A percentile compares a stretch with the other conserved stretches of the same genome.
These are phyloP conservation scores for Acorus gramineus DNA, from an alignment of 106 monocot genomes.

Conservation along the genomic window DNA sequence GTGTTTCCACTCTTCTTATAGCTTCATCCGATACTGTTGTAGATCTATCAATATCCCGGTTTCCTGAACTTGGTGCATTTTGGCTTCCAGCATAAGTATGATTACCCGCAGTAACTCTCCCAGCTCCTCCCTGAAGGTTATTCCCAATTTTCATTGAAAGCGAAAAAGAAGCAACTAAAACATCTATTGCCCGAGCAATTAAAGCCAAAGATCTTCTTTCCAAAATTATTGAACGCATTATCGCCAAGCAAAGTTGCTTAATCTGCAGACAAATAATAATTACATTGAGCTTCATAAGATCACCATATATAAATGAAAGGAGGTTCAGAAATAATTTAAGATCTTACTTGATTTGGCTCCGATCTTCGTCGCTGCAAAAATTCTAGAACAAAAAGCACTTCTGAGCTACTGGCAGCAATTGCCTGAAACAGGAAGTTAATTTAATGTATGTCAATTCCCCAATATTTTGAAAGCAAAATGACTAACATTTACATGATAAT, in stretches of 20 bases:
- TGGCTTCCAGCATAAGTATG: neutral
- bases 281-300: slow-evolving; percentile 1
- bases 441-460: neutral
- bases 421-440: slow-evolving; percentile 34
- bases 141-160: slow-evolving; percentile 37
- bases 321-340: neutral
- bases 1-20: neutral
- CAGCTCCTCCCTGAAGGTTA: slow-evolving; percentile 26
- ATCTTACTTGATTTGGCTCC: slow-evolving; percentile 52
- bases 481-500: neutral
- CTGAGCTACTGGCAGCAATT: slow-evolving; percentile 88
- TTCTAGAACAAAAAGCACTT: slow-evolving; percentile 62
- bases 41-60: slow-evolving; percentile 7
- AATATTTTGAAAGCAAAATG: too few species aligned
- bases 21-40: slow-evolving; percentile 5
- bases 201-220: slow-evolving; percentile 73
- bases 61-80: slow-evolving; percentile 14
- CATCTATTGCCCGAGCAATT: slow-evolving; percentile 64
- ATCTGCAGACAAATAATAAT: slow-evolving; percentile 27
- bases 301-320: neutral
- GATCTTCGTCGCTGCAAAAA: slow-evolving; percentile 80
- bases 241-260: slow-evolving; percentile 57
- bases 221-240: slow-evolving; percentile 63
- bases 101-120: slow-evolving; percentile 8
- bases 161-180: slow-evolving; percentile 64